Conservation (phyloP, 371 early-diverging fungal species). For the Rhizopus arrhizus region DNA sequence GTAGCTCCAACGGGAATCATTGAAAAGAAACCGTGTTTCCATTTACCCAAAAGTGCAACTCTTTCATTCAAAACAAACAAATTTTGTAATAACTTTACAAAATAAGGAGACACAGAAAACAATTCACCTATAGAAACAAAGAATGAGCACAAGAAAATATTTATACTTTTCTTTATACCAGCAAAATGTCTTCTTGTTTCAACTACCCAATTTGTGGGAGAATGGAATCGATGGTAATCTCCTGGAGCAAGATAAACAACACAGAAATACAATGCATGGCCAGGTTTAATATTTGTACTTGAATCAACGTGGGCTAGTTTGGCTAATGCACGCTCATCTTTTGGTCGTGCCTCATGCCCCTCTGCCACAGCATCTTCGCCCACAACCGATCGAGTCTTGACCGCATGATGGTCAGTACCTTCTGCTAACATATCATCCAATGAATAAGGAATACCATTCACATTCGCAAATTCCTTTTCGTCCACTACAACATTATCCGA, state of each 20-base stretch:
- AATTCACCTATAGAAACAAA: slow-evolving; percentile 73
- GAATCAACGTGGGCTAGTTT: slow-evolving; percentile 32
- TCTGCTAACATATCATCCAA: slow-evolving; percentile 80
- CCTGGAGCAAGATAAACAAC: slow-evolving; percentile 97
- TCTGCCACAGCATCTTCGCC: slow-evolving; percentile 48
- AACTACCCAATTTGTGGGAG: slow-evolving; percentile 93
- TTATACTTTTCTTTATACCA: slow-evolving; percentile 35
- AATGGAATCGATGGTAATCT: slow-evolving; percentile 98
- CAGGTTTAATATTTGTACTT: slow-evolving; percentile 55
- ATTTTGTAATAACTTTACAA: slow-evolving; percentile 79
- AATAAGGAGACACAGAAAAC: slow-evolving; percentile 90
- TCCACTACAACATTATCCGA: slow-evolving; percentile 59
- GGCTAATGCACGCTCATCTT: slow-evolving; percentile 26
- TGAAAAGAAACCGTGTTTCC: slow-evolving; percentile 93
- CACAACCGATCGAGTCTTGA: slow-evolving; percentile 38
- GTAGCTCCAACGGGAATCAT: slow-evolving; percentile 98
- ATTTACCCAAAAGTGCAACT: slow-evolving; percentile 87
- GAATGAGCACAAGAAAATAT: not conserved
- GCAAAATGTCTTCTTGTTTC: slow-evolving; percentile 86
- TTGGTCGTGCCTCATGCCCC: slow-evolving; percentile 24
- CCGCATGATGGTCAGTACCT: slow-evolving; percentile 25
- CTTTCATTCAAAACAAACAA: slow-evolving; percentile 96
- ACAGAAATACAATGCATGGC: slow-evolving; percentile 79
- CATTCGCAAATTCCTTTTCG: slow-evolving; percentile 79
- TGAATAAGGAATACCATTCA: slow-evolving; percentile 91